These are phyloP conservation scores for Fusarium odoratissimum DNA, from an alignment of 2,329 filamentous ascomycete species.

Conservation along the genomic window DNA sequence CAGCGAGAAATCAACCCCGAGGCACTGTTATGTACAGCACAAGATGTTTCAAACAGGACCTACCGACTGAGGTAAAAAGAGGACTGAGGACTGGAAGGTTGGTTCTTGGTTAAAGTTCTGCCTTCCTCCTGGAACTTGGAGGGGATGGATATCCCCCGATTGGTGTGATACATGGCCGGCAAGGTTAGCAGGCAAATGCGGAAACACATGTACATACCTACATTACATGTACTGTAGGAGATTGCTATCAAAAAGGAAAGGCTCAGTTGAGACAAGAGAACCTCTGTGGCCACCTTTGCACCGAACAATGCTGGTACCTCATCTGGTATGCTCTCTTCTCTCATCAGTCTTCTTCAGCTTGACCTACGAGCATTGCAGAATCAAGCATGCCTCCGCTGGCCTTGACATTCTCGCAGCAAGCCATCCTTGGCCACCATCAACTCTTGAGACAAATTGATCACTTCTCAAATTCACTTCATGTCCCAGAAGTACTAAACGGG, in stretches of 20 bases:
- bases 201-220: background rate
- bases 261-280: slow-evolving; percentile 13
- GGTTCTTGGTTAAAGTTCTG: background rate
- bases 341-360: background rate
- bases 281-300: slow-evolving; percentile 12
- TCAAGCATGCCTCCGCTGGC: slow-evolving; percentile 1
- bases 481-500: slow-evolving; percentile 1
- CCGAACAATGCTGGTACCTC: background rate
- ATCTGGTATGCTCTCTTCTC: slow-evolving; percentile 19
- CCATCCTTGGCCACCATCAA: background rate
- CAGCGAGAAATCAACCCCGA: background rate
- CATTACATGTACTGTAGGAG: background rate
- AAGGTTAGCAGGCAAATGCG: background rate
- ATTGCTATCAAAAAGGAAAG: background rate
- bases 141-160: slow-evolving; percentile 15
- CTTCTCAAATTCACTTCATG: background rate
- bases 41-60: background rate
- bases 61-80: background rate
- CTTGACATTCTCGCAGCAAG: background rate
- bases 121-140: background rate
- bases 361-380: slow-evolving; percentile 16
- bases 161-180: background rate
- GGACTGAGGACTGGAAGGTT: background rate
- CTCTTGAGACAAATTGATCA: slow-evolving; percentile 3
- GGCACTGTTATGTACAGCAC: background rate